phyloP scores from a whole-genome alignment of 164 flowering plant genomes.

The Vitis amurensis region DNA sequence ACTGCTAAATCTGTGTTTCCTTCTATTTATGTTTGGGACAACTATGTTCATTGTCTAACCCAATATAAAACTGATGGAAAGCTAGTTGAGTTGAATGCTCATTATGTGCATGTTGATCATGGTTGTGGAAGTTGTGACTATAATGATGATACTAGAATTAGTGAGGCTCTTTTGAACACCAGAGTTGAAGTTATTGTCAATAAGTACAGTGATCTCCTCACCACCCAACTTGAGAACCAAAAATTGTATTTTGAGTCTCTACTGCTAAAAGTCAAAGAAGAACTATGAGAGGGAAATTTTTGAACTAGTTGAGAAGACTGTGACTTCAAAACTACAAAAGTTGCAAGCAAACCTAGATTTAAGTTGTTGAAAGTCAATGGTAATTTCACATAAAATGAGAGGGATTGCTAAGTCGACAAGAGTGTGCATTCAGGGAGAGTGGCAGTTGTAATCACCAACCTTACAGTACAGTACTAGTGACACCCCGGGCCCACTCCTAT shows the following conservation, averaged over 20 bases:
- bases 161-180: no score
- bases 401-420: no score
- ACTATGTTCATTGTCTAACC: slow-evolving; percentile 86
- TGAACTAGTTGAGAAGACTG: slow-evolving; percentile 62
- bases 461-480: no score
- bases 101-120: slow-evolving; percentile 49
- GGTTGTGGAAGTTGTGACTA: slow-evolving; percentile 65
- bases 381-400: no score
- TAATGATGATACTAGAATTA: slow-evolving; percentile 46
- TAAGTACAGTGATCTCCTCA: no score
- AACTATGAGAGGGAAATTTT: slow-evolving; percentile 62
- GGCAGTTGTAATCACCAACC: no score
- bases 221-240: background rate
- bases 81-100: slow-evolving; percentile 75
- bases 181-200: no score
- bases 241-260: slow-evolving; percentile 70
- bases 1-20: slow-evolving; percentile 72
- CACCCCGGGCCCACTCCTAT: no score
- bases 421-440: no score
- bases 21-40: slow-evolving; percentile 82
- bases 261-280: slow-evolving; percentile 67
- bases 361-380: no score
- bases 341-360: slow-evolving; percentile 64
- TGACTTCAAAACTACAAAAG: slow-evolving; percentile 59
- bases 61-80: slow-evolving; percentile 98